phyloP scores from a whole-genome alignment of 306 rosid genomes.

The Myrica gale region DNA sequence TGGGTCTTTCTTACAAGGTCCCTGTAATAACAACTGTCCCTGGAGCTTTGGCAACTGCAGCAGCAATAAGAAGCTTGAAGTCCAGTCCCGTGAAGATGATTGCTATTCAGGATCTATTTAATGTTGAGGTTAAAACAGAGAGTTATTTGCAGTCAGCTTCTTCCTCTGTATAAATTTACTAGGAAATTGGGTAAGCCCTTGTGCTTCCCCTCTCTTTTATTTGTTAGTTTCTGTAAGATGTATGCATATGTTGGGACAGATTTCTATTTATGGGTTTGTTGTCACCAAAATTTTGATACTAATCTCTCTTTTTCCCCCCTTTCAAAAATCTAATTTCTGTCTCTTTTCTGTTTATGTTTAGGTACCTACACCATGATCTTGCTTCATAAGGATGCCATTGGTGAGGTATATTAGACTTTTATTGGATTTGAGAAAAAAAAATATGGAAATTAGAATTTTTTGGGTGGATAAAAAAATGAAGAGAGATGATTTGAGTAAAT shows the following conservation, averaged over 20 bases:
- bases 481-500: too few species aligned
- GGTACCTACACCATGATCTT: too few species aligned
- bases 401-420: too few species aligned
- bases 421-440: too few species aligned
- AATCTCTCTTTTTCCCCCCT: too few species aligned
- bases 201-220: constrained; percentile 18
- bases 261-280: not conserved
- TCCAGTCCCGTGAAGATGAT: constrained; percentile 67
- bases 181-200: constrained; percentile 37
- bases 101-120: constrained; percentile 86
- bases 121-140: constrained; percentile 33
- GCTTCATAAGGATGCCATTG: too few species aligned
- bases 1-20: constrained; percentile 87
- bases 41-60: constrained; percentile 92
- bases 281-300: not conserved
- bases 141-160: constrained; percentile 41
- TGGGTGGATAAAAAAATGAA: too few species aligned
- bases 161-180: constrained; percentile 28
- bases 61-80: constrained; percentile 83
- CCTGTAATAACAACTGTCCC: constrained; percentile 89
- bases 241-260: constrained; percentile 4
- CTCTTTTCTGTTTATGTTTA: too few species aligned
- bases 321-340: not conserved
- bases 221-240: not conserved
- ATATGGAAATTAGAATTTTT: too few species aligned